Percentiles rank a stretch among this genome's conserved stretches.
Conservation (phyloP, 2,329 filamentous ascomycete genomes). For the Beauveria pseudobassiana region DNA sequence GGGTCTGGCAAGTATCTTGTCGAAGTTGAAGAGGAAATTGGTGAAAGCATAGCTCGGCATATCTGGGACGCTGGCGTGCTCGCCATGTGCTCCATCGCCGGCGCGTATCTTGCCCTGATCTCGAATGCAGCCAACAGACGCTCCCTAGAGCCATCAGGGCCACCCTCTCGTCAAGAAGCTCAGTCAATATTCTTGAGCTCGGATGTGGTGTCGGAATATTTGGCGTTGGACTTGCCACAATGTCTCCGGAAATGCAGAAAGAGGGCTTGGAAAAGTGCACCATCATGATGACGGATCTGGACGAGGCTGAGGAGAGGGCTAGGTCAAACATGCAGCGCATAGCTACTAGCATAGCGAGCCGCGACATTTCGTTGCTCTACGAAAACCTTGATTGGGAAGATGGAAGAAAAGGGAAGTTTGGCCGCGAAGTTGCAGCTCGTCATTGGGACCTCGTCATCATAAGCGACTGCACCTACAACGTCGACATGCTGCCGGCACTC, state of each 20-base stretch:
- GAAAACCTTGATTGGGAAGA: slow-evolving; percentile 53
- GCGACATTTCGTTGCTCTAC: slow-evolving; percentile 31
- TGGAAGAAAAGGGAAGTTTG: slow-evolving; percentile 38
- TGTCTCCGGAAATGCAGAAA: slow-evolving; percentile 21
- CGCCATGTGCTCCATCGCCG: slow-evolving; percentile 28
- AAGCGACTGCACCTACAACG: slow-evolving; percentile 57
- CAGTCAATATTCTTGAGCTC: slow-evolving; percentile 43
- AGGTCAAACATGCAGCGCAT: slow-evolving; percentile 37
- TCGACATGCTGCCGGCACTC: slow-evolving; percentile 45
- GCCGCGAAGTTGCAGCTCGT: slow-evolving; percentile 27
- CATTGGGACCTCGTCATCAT: slow-evolving; percentile 47
- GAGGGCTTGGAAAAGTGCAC: slow-evolving; percentile 18
- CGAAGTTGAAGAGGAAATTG: slow-evolving; percentile 48
- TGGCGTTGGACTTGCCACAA: slow-evolving; percentile 39
- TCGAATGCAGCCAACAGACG: slow-evolving; percentile 19
- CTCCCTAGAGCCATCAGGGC: slow-evolving; percentile 25
- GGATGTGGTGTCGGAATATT: slow-evolving; percentile 51
- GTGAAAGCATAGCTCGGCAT: slow-evolving; percentile 52
- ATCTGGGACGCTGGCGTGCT: slow-evolving; percentile 52
- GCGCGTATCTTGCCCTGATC: slow-evolving; percentile 21
- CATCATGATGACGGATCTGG: slow-evolving; percentile 49
- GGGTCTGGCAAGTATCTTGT: slow-evolving; percentile 21
- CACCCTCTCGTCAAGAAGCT: slow-evolving; percentile 19
- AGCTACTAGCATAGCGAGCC: slow-evolving; percentile 5
- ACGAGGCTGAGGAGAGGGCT: slow-evolving; percentile 44